Evolutionary conservation across 2,329 filamentous ascomycete species (phyloP), one percentile per base, ranked within the genome.

Genomic region (Acrocalymma vagum): DNA sequence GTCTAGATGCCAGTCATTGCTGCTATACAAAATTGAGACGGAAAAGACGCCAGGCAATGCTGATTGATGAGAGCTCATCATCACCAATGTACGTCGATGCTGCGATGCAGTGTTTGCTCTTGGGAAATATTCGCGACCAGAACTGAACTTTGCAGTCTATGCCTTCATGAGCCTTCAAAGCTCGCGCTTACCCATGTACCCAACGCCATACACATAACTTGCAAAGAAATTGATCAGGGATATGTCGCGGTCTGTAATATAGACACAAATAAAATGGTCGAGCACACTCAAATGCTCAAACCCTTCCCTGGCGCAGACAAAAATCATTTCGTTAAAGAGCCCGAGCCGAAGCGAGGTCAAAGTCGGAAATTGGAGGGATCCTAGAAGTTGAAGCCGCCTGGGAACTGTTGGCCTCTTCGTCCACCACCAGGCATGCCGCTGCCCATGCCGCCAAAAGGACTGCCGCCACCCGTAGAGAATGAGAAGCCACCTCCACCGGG

Each of bases 401-500:
- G 62, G 33, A 51, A 63, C 25, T 64, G 62, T 45, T 62, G 58
- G 23, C 63, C 52, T 52, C 62, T 45, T 45, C 61, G 58, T 20
- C 62, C 57, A 21, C 65, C 63, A 25, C 58, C 57, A 11, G 62
- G 61, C 63, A 65, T 65, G 29, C 64, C 64, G 13, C 62, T 55
- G 11, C 52, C 61, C 63, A 67, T 66, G 16, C 62, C 62, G 9
- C 60, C 62, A 22, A 68, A 69, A 4, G 64, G 64, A 45, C 51
- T 63, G 32, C 57, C 54, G 11, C 77, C 77, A 75, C 78, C 48
- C 65, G 75, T 63, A 16, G 53, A 48, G 52, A 71, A 72, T 31
- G 59, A 51, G 54, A 71, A 71, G 13, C 82, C 81, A 30, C 80
- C 79, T 23, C 80, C 79, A 75, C 51, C 73, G 20, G 69, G 68